phyloP scores from a whole-genome alignment of 306 rosid species.

The Carpinus viminea region DNA sequence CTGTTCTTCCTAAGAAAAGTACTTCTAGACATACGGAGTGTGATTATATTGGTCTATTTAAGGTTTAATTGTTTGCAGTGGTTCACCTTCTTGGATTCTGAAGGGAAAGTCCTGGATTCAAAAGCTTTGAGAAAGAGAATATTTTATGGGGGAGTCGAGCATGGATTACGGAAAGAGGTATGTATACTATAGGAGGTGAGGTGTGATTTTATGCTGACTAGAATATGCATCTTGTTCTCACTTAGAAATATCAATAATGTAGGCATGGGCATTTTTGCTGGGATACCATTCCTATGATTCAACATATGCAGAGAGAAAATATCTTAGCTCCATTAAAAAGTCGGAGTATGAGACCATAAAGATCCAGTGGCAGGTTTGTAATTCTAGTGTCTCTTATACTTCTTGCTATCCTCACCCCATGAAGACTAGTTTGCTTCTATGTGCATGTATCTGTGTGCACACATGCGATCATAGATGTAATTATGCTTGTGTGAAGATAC shows the following conservation, averaged over 20 bases:
- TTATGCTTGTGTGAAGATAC: too few species aligned
- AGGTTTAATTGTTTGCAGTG: constrained; percentile 50
- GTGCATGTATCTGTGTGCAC: background rate
- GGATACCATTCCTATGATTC: constrained; percentile 81
- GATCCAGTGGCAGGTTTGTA: constrained; percentile 95
- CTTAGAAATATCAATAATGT: constrained; percentile 29
- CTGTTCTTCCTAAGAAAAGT: background rate
- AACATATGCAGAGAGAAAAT: constrained; percentile 94
- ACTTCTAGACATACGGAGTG: constrained; percentile 20
- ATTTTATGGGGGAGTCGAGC: constrained; percentile 97
- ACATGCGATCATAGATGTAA: background rate
- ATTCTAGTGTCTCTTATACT: constrained; percentile 5
- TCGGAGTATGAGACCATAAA: constrained; percentile 80
- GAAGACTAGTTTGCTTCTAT: background rate
- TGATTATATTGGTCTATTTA: constrained; percentile 26
- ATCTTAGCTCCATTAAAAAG: constrained; percentile 61
- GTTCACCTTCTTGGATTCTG: constrained; percentile 80
- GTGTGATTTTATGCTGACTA: constrained; percentile 22
- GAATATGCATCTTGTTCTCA: constrained; percentile 33
- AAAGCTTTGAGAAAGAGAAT: constrained; percentile 80
- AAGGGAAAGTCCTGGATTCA: constrained; percentile 79
- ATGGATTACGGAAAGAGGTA: constrained; percentile 77
- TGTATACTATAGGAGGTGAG: constrained; percentile 26
- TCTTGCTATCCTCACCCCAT: constrained; percentile 1
- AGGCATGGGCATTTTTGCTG: constrained; percentile 94